Evolutionary conservation across 306 rosid genomes (phyloP), one percentile per base, ranked within the genome.

Genomic region (Prunus dulcis): DNA sequence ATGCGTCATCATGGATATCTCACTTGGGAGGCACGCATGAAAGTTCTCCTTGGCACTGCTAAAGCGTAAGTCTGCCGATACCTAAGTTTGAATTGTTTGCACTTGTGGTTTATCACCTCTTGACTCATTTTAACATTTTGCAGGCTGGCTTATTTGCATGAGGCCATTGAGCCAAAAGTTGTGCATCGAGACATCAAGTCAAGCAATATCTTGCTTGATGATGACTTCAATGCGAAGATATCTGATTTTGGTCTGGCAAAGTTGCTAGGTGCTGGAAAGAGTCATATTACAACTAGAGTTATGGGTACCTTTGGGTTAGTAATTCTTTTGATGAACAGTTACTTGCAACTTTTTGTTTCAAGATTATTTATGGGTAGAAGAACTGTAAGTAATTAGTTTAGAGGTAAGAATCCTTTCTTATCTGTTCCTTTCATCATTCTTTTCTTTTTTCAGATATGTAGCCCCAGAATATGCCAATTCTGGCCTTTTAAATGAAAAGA

Each of bases 281-380:
- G 97, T 77, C 90, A 91, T 80, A 90, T 93, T 72, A 93, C 96
- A 57, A 93, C 98, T 83, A 86, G 98, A 76, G 97, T 93, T 68
- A 93, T 93, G 98, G 98, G 98, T 58, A 93, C 98, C 74, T 93
- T 93, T 34, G 98, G 98, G 98, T 93, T 81, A 87, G 97, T 79
- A 28, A 18, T 65, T 34, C 22, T 77, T 73, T 52, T 45, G 18
- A 45, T 51, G 9, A n/a, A 13, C 72, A 47, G 28, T 30, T 68
- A 22, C 61, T 45, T 64, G 55, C 67, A 28, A 5, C 34, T 22
- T 64, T 43, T 70, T 43, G 34, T 69, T 73, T 7, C 61, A 60
- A 61, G 30, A 20, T 38, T 30, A 22, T 5, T 45, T 60, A 12
- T 64, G 53, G 60, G 58, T 58, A 20, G 23, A 17, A 74, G 71